Conservation (phyloP, 2,329 filamentous ascomycete genomes). For the Paraconiothyrium brasiliense region DNA sequence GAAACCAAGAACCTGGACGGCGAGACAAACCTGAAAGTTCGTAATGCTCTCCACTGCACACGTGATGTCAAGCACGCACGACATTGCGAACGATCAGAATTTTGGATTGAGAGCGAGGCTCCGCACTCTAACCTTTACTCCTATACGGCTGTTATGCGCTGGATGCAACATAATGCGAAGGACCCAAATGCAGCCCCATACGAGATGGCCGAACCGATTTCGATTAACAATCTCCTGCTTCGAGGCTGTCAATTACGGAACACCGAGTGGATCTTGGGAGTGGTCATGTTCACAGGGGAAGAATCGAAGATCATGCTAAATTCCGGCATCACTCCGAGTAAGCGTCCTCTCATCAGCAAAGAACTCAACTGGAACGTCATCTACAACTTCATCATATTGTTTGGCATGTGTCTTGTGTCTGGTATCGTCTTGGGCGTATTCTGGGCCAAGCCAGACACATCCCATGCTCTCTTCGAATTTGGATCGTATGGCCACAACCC, state of each 20-base stretch:
- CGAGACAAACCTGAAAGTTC: conserved; percentile 96
- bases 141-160: conserved; percentile 89
- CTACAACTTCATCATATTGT: conserved; percentile 92
- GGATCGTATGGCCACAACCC: conserved; percentile 79
- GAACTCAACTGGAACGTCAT: conserved; percentile 98
- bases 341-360: conserved; percentile 87
- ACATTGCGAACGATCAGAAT: conserved; percentile 90
- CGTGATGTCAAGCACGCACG: conserved; percentile 84
- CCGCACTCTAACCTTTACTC: conserved; percentile 95
- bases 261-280: conserved; percentile 92
- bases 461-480: conserved; percentile 83
- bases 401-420: conserved; percentile 86
- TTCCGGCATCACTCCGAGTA: conserved; percentile 91
- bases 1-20: conserved; percentile 99
- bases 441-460: conserved; percentile 79
- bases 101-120: conserved; percentile 86
- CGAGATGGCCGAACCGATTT: conserved; percentile 90
- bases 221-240: conserved; percentile 93
- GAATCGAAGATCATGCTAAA: conserved; percentile 99
- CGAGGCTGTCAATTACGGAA: conserved; percentile 94
- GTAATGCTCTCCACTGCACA: conserved; percentile 87
- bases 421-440: conserved; percentile 85
- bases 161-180: conserved; percentile 76
- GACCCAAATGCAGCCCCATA: conserved; percentile 69
- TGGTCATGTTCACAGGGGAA: conserved; percentile 92